Percentiles rank a stretch among this genome's conserved stretches.
Conservation (phyloP, 306 rosid species). For the Cyamopsis tetragonoloba region DNA sequence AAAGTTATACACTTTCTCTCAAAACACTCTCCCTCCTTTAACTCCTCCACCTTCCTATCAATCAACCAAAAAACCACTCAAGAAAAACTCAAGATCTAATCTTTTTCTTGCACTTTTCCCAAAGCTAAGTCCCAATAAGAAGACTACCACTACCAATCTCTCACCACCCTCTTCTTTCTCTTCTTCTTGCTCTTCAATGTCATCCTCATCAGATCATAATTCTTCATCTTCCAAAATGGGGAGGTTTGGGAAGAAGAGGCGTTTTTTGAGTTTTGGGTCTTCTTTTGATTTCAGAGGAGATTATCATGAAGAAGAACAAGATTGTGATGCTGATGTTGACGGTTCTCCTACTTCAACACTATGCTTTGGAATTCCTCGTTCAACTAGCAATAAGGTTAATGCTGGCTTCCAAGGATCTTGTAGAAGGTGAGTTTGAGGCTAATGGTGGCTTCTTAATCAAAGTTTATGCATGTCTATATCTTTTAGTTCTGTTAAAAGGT, state of each 20-base stretch:
- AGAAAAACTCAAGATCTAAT: conserved; percentile 43
- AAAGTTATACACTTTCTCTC: conserved; percentile 45
- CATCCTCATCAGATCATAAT: not conserved
- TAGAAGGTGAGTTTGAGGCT: not conserved
- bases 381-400: not conserved
- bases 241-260: not conserved
- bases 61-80: conserved; percentile 15
- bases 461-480: too few species aligned
- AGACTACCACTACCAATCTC: too few species aligned
- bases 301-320: conserved; percentile 24
- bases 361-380: conserved; percentile 50
- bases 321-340: not conserved
- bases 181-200: not conserved
- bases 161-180: conserved; percentile 17
- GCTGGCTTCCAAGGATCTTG: conserved; percentile 6
- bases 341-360: conserved; percentile 50
- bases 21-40: conserved; percentile 60
- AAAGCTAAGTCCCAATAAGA: conserved; percentile 41
- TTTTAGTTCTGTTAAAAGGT: too few species aligned
- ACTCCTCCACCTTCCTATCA: conserved; percentile 89
- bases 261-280: conserved; percentile 43
- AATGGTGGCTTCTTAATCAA: not conserved
- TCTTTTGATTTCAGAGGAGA: conserved; percentile 44
- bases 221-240: conserved; percentile 23
- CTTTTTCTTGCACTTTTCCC: conserved; percentile 40